A percentile compares a stretch with the other conserved stretches of the same genome.
Conservation (phyloP, 192 early-diverging fungal species). For the Mortierella claussenii region DNA sequence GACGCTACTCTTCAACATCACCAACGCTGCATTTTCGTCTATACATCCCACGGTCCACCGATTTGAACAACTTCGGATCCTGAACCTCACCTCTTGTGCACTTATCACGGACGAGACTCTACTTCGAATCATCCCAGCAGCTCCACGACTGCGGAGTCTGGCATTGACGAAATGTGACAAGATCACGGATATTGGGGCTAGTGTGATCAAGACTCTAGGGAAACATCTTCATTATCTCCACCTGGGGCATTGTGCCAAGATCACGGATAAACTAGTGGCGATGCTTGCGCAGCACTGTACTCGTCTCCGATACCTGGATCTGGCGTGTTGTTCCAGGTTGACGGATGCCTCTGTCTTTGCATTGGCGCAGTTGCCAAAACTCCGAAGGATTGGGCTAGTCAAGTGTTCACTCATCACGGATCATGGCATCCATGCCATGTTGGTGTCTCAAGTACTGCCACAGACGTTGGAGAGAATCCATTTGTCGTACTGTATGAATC, state of each 20-base stretch:
- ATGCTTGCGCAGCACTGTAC: slow-evolving; percentile 59
- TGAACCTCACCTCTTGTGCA: slow-evolving; percentile 59
- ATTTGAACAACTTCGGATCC: slow-evolving; percentile 63
- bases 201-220: slow-evolving; percentile 58
- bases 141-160: slow-evolving; percentile 62
- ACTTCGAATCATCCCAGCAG: slow-evolving; percentile 52
- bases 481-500: slow-evolving; percentile 63
- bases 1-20: slow-evolving; percentile 36
- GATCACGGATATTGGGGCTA: slow-evolving; percentile 62
- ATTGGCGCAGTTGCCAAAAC: slow-evolving; percentile 61
- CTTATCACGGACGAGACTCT: slow-evolving; percentile 61
- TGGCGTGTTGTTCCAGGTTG: slow-evolving; percentile 63
- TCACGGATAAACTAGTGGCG: slow-evolving; percentile 62
- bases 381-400: slow-evolving; percentile 67
- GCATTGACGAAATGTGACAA: slow-evolving; percentile 66
- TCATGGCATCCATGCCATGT: slow-evolving; percentile 57
- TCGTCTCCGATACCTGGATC: slow-evolving; percentile 65
- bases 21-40: slow-evolving; percentile 52
- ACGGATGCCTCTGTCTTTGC: slow-evolving; percentile 63
- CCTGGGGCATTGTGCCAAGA: slow-evolving; percentile 62
- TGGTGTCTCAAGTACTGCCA: slow-evolving; percentile 48
- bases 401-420: slow-evolving; percentile 72
- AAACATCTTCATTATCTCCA: slow-evolving; percentile 69
- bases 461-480: slow-evolving; percentile 66
- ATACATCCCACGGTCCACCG: slow-evolving; percentile 31